Conservation (phyloP, 2,329 filamentous ascomycete genomes). For the Simplicillium aogashimaense region DNA sequence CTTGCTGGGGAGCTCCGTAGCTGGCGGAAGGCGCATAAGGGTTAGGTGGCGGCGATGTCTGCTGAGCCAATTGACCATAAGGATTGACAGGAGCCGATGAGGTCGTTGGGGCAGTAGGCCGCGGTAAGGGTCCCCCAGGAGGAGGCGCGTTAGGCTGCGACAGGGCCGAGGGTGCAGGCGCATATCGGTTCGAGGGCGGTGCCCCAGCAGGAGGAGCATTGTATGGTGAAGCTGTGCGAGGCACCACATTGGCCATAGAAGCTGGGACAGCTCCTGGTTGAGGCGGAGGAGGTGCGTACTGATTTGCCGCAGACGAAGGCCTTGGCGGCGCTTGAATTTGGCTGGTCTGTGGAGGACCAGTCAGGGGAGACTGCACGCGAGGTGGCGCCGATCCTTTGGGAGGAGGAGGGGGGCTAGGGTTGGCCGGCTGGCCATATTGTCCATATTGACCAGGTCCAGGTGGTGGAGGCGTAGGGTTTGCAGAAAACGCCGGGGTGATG, state of each 20-base stretch:
- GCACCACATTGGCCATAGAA: slow-evolving; percentile 47
- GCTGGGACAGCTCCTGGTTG: slow-evolving; percentile 55
- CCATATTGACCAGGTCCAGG: slow-evolving; percentile 42
- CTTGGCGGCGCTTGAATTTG: slow-evolving; percentile 47
- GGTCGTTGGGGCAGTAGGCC: slow-evolving; percentile 27
- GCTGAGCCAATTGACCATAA: slow-evolving; percentile 25
- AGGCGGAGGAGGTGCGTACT: slow-evolving; percentile 41
- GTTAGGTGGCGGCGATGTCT: slow-evolving; percentile 17
- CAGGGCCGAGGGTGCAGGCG: slow-evolving; percentile 54
- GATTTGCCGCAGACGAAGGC: slow-evolving; percentile 50
- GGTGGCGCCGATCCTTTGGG: slow-evolving; percentile 68
- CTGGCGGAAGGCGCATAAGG: slow-evolving; percentile 30
- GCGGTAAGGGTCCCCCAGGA: slow-evolving; percentile 23
- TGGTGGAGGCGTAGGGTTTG: slow-evolving; percentile 61
- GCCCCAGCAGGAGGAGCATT: slow-evolving; percentile 63
- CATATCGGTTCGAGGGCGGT: slow-evolving; percentile 67
- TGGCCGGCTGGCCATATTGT: slow-evolving; percentile 52
- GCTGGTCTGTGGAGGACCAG: slow-evolving; percentile 41
- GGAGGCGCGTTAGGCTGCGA: slow-evolving; percentile 35
- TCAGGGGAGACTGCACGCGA: slow-evolving; percentile 63
- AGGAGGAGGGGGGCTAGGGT: slow-evolving; percentile 64
- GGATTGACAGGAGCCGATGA: slow-evolving; percentile 36
- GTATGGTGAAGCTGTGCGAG: slow-evolving; percentile 76
- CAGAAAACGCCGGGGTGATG: slow-evolving; percentile 58
- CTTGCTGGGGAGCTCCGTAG: slow-evolving; percentile 31